Percentiles rank a stretch among this genome's conserved stretches.
Evolutionary conservation across 2,329 filamentous ascomycete species (phyloP).

Genomic region (Ilyonectria destructans): DNA sequence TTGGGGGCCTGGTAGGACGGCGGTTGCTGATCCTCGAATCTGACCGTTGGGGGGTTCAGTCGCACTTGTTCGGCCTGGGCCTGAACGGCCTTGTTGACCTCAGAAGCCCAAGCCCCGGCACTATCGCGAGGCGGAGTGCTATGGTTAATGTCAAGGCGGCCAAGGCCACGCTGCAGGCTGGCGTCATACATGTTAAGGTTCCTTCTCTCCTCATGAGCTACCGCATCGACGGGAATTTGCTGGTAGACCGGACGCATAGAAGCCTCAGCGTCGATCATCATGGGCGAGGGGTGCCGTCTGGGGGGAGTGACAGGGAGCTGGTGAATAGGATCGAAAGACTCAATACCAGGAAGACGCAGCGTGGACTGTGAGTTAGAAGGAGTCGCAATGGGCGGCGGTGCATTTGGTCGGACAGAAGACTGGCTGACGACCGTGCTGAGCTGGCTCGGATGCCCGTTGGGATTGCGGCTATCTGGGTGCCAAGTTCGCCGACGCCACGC

Average conservation of each 20-base stretch:
- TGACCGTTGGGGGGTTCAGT: slow-evolving; percentile 64
- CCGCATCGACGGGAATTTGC: slow-evolving; percentile 47
- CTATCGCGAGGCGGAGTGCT: slow-evolving; percentile 67
- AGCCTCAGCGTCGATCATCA: slow-evolving; percentile 78
- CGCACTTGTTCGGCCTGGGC: slow-evolving; percentile 69
- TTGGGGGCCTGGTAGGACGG: slow-evolving; percentile 53
- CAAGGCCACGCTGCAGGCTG: slow-evolving; percentile 77
- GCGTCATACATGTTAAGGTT: slow-evolving; percentile 76
- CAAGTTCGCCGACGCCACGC: slow-evolving; percentile 89
- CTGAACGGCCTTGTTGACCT: slow-evolving; percentile 70
- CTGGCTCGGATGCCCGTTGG: slow-evolving; percentile 78
- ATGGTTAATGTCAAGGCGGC: slow-evolving; percentile 75
- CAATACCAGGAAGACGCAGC: slow-evolving; percentile 88
- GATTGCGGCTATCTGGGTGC: slow-evolving; percentile 85
- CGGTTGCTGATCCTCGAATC: slow-evolving; percentile 68
- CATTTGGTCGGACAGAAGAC: slow-evolving; percentile 71
- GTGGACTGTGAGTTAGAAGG: slow-evolving; percentile 69
- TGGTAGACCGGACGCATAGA: slow-evolving; percentile 53
- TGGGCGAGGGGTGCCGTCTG: slow-evolving; percentile 79
- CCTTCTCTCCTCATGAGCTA: slow-evolving; percentile 63
- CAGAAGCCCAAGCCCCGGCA: slow-evolving; percentile 71
- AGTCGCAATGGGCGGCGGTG: slow-evolving; percentile 65
- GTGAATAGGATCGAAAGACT: slow-evolving; percentile 88
- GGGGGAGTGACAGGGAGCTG: slow-evolving; percentile 75
- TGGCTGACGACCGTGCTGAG: slow-evolving; percentile 84